Evolutionary conservation across 176 grass and related monocot species (phyloP).

Genomic region (Avena sativa): DNA sequence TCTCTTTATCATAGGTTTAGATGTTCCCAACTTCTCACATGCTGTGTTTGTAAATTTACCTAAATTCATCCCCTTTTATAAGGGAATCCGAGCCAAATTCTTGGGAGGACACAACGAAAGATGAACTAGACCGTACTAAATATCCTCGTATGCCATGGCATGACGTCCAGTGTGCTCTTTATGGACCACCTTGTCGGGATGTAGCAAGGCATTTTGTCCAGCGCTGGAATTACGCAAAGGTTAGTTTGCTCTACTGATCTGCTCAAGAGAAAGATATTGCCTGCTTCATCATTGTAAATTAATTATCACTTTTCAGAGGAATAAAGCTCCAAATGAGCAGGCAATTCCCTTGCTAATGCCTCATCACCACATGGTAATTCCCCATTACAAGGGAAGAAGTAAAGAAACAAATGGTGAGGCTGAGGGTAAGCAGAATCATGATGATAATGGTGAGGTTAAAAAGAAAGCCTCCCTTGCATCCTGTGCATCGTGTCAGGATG

Average conservation of each 20-base stretch:
- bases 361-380: constrained; percentile 97
- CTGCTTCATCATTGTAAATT: constrained; percentile 14
- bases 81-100: constrained; percentile 99
- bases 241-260: constrained; percentile 49
- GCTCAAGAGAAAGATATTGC: constrained; percentile 10
- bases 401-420: constrained; percentile 67
- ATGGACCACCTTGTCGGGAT: constrained; percentile 93
- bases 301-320: constrained; percentile 59
- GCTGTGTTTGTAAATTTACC: constrained; percentile 26
- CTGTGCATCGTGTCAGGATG: constrained; percentile 61
- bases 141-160: constrained; percentile 99
- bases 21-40: constrained; percentile 24
- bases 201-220: constrained; percentile 98
- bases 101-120: constrained; percentile 98
- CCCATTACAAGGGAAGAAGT: constrained; percentile 79
- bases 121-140: constrained; percentile 90
- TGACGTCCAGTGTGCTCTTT: constrained; percentile 95
- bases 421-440: constrained; percentile 55
- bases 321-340: constrained; percentile 98
- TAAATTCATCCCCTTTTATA: constrained; percentile 28
- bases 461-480: constrained; percentile 50
- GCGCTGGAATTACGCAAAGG: constrained; percentile 99
- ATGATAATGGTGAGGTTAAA: constrained; percentile 42
- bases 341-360: constrained; percentile 96
- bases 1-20: constrained; percentile 26